Evolutionary conservation across 2,329 filamentous ascomycete species (phyloP).

Genomic region (Intubia oerlemansii): DNA sequence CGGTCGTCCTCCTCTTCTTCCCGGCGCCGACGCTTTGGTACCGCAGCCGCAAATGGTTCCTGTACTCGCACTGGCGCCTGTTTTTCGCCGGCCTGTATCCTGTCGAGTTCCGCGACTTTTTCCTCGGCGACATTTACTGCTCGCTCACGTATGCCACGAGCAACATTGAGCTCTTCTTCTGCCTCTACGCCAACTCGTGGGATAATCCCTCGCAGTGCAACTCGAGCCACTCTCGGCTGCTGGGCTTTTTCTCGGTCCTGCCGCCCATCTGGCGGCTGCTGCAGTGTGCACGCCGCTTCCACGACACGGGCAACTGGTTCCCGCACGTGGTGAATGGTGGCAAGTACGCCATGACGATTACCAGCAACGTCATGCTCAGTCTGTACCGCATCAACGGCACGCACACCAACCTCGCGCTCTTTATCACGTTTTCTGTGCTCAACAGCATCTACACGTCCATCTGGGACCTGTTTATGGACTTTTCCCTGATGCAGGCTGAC

Average conservation of each 20-base stretch:
- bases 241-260: slow-evolving; percentile 69
- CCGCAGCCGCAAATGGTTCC: slow-evolving; percentile 63
- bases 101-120: slow-evolving; percentile 94
- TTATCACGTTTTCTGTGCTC: slow-evolving; percentile 59
- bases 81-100: slow-evolving; percentile 71
- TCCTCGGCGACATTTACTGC: slow-evolving; percentile 93
- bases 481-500: slow-evolving; percentile 66
- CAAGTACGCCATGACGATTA: slow-evolving; percentile 74
- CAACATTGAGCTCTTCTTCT: slow-evolving; percentile 90
- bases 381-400: slow-evolving; percentile 57
- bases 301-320: slow-evolving; percentile 69
- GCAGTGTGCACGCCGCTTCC: slow-evolving; percentile 78
- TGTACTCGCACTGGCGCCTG: slow-evolving; percentile 64
- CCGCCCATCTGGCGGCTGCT: slow-evolving; percentile 80
- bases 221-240: slow-evolving; percentile 57
- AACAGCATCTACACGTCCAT: slow-evolving; percentile 71
- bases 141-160: slow-evolving; percentile 80
- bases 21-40: slow-evolving; percentile 57
- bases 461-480: slow-evolving; percentile 96
- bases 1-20: slow-evolving; percentile 48
- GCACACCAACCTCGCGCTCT: slow-evolving; percentile 39
- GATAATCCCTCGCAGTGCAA: slow-evolving; percentile 56
- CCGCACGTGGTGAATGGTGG: slow-evolving; percentile 83
- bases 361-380: slow-evolving; percentile 57
- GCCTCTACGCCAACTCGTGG: slow-evolving; percentile 71